Base-by-base conservation (phyloP, 768 basidiomycete species). In the Rossbeevera mucosa region DNA sequence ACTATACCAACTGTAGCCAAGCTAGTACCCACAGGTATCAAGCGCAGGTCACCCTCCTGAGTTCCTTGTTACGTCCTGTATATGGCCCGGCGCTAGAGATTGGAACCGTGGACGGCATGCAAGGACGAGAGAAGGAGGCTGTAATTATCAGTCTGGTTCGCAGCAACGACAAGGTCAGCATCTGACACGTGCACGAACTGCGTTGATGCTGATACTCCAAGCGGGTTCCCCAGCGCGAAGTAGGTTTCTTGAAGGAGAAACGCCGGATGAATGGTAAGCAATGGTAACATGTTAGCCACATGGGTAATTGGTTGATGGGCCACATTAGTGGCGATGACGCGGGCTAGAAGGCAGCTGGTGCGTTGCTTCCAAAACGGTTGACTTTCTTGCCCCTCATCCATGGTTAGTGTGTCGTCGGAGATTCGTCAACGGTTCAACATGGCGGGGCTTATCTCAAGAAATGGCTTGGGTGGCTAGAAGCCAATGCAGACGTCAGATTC, bases 21-120 rank as follows among this genome's bases (percentile, higher is more conserved):
- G 22, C 46, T 21, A 9, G 18, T 30, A n/a, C 42, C 24, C 43
- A 36, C 29, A 64, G 89, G 46, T 95, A 99, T 70, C 93, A 96
- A 74, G 91, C 94, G 0, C 96, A 99, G 68, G 94, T 98, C 4
- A 81, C 87, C 2, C 76, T 94, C 1, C 74, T 98, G 33, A 81
- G 90, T 0, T 83, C 86, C 0, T 72, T 92, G 40, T 72, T 99
- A 18, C 82, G 87, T 21, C 83, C 86, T 0, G 65, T 72, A n/a
- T 78, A 88, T 60, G 88, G 87, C 0, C 67, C 74, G 0, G 72
- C 73, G 22, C 77, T 98, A 1, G 94, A 97, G 59, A 91, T 96
- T 41, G 96, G 94, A 1, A 91, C 88, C 0, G 94, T 98, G 1
- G 96, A 98, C 64, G 93, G 94, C 0, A 90, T 97, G 85, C 96